These are phyloP conservation scores for Neofusicoccum cordaticola DNA, from an alignment of 2,329 filamentous ascomycete species.

Conservation along the genomic window DNA sequence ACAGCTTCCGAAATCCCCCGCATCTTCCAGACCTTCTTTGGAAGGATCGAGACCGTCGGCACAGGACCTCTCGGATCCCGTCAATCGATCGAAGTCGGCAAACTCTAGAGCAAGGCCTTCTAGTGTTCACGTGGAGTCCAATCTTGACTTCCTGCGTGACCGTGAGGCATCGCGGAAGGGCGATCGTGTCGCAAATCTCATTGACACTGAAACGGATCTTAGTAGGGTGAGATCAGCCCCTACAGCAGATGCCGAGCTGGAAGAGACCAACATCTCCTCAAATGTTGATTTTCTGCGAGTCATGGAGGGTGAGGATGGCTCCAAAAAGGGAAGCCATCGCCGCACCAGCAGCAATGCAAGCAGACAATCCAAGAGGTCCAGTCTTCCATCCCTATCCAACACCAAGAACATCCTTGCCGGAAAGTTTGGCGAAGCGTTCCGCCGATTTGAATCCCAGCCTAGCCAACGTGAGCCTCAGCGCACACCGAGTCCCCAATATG, in stretches of 20 bases:
- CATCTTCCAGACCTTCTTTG: slow-evolving; percentile 65
- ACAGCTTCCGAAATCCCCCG: slow-evolving; percentile 53
- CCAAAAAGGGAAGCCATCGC: slow-evolving; percentile 56
- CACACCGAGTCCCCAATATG: slow-evolving; percentile 28
- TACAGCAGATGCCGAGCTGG: slow-evolving; percentile 36
- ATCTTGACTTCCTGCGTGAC: slow-evolving; percentile 78
- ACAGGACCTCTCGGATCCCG: slow-evolving; percentile 58
- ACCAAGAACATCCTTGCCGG: slow-evolving; percentile 82
- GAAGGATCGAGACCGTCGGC: slow-evolving; percentile 66
- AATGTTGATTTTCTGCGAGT: slow-evolving; percentile 80
- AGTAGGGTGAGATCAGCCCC: slow-evolving; percentile 24
- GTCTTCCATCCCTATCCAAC: slow-evolving; percentile 67
- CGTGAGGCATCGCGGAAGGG: slow-evolving; percentile 56
- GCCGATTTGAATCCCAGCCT: slow-evolving; percentile 71
- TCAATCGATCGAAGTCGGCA: slow-evolving; percentile 62
- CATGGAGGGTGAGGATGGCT: slow-evolving; percentile 59
- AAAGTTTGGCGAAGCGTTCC: slow-evolving; percentile 91
- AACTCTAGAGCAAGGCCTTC: slow-evolving; percentile 68
- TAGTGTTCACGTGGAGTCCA: slow-evolving; percentile 80
- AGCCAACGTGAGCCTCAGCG: slow-evolving; percentile 33
- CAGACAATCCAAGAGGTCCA: slow-evolving; percentile 68
- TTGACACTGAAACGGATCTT: slow-evolving; percentile 20
- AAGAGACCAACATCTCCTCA: slow-evolving; percentile 66
- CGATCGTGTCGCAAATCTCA: slow-evolving; percentile 28
- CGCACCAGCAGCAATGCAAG: slow-evolving; percentile 52